Base-by-base conservation (phyloP, 2,329 filamentous ascomycete genomes). In the Thielaviopsis punctulata region DNA sequence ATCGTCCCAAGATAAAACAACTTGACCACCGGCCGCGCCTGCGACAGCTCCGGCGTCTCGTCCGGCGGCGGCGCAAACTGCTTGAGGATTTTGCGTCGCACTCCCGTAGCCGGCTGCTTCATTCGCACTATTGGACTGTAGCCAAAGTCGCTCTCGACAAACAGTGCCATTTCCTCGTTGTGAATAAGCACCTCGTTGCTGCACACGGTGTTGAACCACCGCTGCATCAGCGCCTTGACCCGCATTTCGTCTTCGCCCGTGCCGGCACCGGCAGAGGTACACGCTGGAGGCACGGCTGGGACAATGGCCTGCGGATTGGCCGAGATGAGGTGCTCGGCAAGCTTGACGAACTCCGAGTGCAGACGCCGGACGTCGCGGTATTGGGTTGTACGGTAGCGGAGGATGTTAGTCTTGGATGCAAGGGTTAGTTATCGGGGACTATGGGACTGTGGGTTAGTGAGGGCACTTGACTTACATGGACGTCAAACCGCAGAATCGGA, bases 91-190 rank as follows among this genome's bases (percentile, higher is more conserved):
- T 95, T 95, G 63, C 92, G 79, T 57, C 92, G 80, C 59, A 98
- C 87, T 44, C 92, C 92, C 1, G 92, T 98, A 8, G 92, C 92
- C 21, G 92, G 92, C 66, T 98, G 92, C 72, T 93, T 95, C 75
- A 88, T 87, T 65, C 90, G 83, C 46, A 95, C 82, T 62, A 96
- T 84, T 1, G 92, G 92, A 62, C 88, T 95, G 67, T 98, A 98
- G 41, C 92, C 92, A 65, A 95, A 96, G 65, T 98, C 92, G 63
- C 87, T 95, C 68, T 98, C 92, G n/a, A 98, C 88, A 61, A 98
- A 98, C 55, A 96, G 81, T 4, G 95, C 80, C 80, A 96, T 90
- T 68, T 98, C 92, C 57, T 96, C 90, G 63, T 98, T 92, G 56
- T 84, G 80, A 73, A 95, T 94, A 7, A 98, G 76, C 1, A 93